These are phyloP conservation scores for Novymonas esmeraldas DNA, from an alignment of 208 protist species.

Conservation along the genomic window DNA sequence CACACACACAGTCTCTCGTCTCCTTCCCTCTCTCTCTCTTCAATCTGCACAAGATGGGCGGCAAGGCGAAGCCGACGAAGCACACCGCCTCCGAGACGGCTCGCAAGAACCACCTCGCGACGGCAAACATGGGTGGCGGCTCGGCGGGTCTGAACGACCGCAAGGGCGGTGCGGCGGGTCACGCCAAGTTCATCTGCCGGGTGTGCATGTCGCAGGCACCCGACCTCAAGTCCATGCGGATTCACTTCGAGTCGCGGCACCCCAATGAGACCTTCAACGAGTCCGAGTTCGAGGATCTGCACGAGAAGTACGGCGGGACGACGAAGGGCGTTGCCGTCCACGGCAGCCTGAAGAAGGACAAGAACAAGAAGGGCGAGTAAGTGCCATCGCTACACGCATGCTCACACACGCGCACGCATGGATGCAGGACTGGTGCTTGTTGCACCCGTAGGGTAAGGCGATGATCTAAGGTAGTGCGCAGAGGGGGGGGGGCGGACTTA, in stretches of 20 bases:
- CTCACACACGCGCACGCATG: no score
- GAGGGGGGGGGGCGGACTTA: no score
- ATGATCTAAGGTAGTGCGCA: no score
- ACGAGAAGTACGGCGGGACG: conserved; percentile 64
- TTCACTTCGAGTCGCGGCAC: conserved; percentile 71
- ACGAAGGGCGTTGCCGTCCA: conserved; percentile 74
- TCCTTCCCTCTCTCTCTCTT: no score
- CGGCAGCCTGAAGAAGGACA: conserved; percentile 67
- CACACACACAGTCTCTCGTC: no score
- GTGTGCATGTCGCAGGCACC: conserved; percentile 66
- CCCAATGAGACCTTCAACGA: conserved; percentile 56
- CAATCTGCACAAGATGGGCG: conserved; percentile 61
- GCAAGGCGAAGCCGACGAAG: conserved; percentile 84
- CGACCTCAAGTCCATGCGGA: conserved; percentile 69
- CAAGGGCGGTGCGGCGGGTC: conserved; percentile 60
- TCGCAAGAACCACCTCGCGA: conserved; percentile 70
- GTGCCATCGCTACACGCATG: no score
- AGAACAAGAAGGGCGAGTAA: conserved; percentile 27
- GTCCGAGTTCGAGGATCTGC: conserved; percentile 64
- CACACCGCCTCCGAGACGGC: conserved; percentile 71
- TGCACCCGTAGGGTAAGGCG: no score
- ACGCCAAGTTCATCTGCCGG: conserved; percentile 60
- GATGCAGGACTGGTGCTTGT: no score
- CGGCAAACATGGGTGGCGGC: conserved; percentile 74
- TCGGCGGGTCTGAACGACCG: conserved; percentile 60